Percentiles rank a stretch among this genome's conserved stretches.
These are phyloP conservation scores for Mortierella sp. DNA, from an alignment of 371 early-diverging fungal genomes.

Conservation along the genomic window DNA sequence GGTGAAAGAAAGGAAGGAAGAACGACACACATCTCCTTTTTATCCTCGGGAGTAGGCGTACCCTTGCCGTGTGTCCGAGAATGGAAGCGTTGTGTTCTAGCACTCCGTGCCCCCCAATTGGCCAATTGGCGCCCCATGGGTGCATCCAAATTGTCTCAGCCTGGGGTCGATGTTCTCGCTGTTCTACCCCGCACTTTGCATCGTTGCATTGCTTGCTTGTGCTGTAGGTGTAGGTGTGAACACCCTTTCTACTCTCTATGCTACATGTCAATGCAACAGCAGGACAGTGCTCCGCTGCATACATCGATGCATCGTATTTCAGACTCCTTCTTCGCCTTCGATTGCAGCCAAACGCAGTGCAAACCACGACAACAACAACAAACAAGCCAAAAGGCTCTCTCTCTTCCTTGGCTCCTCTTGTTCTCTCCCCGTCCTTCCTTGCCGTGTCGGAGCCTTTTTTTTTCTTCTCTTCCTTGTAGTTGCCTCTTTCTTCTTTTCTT, in stretches of 20 bases:
- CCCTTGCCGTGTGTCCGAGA: not conserved
- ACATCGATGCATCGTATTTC: no score
- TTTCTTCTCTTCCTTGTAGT: not conserved
- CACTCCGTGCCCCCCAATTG: not conserved
- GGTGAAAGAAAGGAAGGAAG: conserved; percentile 13
- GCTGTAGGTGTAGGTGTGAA: no score
- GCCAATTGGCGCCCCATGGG: not conserved
- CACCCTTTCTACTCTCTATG: no score
- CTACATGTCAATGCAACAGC: no score
- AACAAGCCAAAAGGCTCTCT: no score
- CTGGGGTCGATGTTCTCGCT: not conserved
- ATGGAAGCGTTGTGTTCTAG: not conserved
- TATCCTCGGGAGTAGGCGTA: not conserved
- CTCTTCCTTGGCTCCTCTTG: no score
- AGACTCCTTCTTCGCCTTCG: no score
- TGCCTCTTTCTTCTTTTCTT: no score
- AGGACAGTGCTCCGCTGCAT: no score
- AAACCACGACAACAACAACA: no score
- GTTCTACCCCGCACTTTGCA: not conserved
- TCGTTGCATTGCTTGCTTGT: not conserved
- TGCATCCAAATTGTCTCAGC: not conserved
- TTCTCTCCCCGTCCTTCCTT: not conserved
- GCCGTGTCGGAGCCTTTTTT: no score
- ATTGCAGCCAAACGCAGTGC: no score
- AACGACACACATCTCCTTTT: not conserved